These are phyloP conservation scores for Lepiota brunneoincarnata DNA, from an alignment of 768 basidiomycete species.

Conservation along the genomic window DNA sequence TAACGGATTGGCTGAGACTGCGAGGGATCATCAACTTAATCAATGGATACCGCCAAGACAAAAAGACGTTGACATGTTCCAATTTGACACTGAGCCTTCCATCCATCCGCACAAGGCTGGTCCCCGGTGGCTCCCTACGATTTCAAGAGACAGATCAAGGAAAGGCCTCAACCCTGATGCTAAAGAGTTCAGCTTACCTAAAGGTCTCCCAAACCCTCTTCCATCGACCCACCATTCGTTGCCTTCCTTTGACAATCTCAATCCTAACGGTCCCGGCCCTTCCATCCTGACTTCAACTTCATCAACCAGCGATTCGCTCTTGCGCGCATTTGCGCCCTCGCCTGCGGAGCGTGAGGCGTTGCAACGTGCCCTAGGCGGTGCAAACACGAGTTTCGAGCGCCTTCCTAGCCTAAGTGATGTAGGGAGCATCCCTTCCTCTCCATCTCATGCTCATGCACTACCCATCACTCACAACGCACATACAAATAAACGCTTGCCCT, in stretches of 20 bases:
- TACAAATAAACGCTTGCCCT: slow-evolving; percentile 39
- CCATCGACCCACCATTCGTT: slow-evolving; percentile 13
- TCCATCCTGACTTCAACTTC: slow-evolving; percentile 31
- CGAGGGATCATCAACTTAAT: background rate
- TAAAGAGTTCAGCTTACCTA: slow-evolving; percentile 67
- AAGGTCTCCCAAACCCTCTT: slow-evolving; percentile 23
- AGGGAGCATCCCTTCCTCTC: slow-evolving; percentile 69
- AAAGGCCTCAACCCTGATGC: slow-evolving; percentile 84
- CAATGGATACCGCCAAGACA: background rate
- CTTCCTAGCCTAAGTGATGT: slow-evolving; percentile 79
- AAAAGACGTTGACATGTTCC: background rate
- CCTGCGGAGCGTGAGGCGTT: slow-evolving; percentile 85
- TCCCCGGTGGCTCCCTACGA: background rate
- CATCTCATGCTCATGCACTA: slow-evolving; percentile 46
- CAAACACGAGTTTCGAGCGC: slow-evolving; percentile 74
- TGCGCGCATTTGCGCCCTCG: slow-evolving; percentile 87
- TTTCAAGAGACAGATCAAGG: slow-evolving; percentile 41
- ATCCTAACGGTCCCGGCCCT: slow-evolving; percentile 54
- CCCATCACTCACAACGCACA: slow-evolving; percentile 22
- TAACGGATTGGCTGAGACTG: background rate
- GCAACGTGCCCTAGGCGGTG: slow-evolving; percentile 73
- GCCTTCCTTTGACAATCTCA: slow-evolving; percentile 49
- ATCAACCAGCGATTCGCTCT: slow-evolving; percentile 46
- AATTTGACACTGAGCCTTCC: background rate
- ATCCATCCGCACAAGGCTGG: background rate